Conservation (phyloP, 2,329 filamentous ascomycete genomes). For the Trichoderma citrinoviride region DNA sequence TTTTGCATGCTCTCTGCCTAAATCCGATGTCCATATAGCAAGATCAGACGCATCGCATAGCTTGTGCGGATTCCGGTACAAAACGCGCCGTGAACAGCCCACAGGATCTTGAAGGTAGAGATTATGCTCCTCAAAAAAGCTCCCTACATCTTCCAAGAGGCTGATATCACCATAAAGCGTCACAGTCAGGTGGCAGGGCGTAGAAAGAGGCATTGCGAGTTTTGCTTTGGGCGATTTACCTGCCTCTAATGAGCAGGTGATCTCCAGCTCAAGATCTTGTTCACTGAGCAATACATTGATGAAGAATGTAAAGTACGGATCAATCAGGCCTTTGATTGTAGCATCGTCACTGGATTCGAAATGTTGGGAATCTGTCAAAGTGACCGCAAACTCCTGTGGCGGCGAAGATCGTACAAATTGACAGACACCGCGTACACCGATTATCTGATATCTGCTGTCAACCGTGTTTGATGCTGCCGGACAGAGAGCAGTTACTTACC, state of each 20-base stretch:
- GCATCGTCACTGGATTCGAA: neutral
- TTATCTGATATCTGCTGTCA: neutral
- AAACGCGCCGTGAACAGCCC: neutral
- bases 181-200: neutral
- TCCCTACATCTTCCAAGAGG: neutral
- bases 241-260: neutral
- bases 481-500: neutral
- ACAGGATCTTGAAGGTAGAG: conserved; percentile 14
- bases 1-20: neutral
- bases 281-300: neutral
- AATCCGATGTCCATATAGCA: neutral
- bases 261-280: neutral
- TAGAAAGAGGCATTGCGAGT: neutral
- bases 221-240: neutral
- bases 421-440: neutral
- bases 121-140: conserved; percentile 2
- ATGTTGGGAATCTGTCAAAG: neutral
- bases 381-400: neutral
- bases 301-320: neutral
- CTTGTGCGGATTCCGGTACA: conserved; percentile 11
- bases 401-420: neutral
- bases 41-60: neutral
- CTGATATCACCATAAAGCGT: neutral
- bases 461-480: neutral
- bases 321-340: neutral